Base-by-base conservation (phyloP, 345 rosid genomes). In the Physaria fendleri region DNA sequence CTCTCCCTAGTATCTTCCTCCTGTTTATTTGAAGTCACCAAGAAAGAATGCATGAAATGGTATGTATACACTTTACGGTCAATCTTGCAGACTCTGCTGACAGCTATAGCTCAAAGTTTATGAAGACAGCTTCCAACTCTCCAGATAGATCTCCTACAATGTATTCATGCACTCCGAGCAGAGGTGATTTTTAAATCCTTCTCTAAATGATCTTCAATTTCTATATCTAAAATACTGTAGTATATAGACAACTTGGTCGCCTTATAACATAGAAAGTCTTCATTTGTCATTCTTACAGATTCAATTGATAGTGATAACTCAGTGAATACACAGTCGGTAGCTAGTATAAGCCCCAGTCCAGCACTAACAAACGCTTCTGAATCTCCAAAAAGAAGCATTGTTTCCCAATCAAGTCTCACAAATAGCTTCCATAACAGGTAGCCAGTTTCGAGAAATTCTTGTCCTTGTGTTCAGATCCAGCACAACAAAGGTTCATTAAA, bases 391-490 rank as follows among this genome's bases (percentile, higher is more conserved):
- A 72, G 17, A 34, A 71, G 61, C 33, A 76, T 67, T 32, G 33
- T 21, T 3, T 7, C 41, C 4, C 51, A 34, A 12, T 21, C 47
- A 51, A 58, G 52, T 49, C 39, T 61, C 18, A 37, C 61, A n/a
- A 58, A 63, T 43, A 59, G 63, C 11, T 63, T 65, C 8, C 57
- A 53, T 14, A 52, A 66, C 23, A 66, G 76, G 91, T 79, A 71
- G 64, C 42, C 2, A 21, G 8, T 12, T 5, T 24, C 6, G 24
- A 50, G 24, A 32, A 17, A 6, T 32, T 16, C 29, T 37, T 8
- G 5, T 18, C 24, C 18, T 14, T 38, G 33, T 46, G 24, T 5
- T 56, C 12, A 51, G 12, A 14, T 38, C 11, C 25, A 23, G 24
- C 8, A 41, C 5, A 42, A 28, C 3, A 18, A 20, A 5, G 11